Conservation (phyloP, 495 filamentous ascomycete species). For the Podospora fimiseda region DNA sequence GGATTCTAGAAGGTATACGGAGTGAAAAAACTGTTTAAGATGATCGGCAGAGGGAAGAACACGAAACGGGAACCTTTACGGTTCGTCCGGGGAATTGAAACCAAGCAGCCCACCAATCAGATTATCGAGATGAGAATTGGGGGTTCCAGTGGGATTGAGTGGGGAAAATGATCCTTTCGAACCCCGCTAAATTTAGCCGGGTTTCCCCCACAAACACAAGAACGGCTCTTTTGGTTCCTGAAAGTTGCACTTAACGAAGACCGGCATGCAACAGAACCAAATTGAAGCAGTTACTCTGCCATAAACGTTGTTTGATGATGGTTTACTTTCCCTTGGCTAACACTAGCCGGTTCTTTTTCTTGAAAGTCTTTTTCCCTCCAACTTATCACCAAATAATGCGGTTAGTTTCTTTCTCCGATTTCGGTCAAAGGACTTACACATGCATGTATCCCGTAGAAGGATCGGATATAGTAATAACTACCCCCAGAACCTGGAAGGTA, state of each 20-base stretch:
- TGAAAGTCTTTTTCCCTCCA: not conserved
- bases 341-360: not conserved
- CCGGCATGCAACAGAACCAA: too few relatives aligned
- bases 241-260: too few relatives aligned
- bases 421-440: not conserved
- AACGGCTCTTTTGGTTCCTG: too few relatives aligned
- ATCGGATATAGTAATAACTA: not conserved
- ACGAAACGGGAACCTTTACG: not conserved
- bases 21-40: not conserved
- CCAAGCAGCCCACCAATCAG: not conserved
- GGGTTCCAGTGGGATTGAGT: not conserved
- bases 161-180: not conserved
- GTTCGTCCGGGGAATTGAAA: not conserved
- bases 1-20: not conserved
- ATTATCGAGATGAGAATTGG: not conserved
- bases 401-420: not conserved
- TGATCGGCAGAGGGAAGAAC: not conserved
- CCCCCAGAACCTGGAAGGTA: too few relatives aligned
- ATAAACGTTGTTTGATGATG: too few relatives aligned
- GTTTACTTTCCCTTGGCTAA: too few relatives aligned
- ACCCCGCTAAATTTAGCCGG: not conserved
- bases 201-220: too few relatives aligned
- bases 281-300: too few relatives aligned
- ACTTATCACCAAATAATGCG: not conserved
- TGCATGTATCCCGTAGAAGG: not conserved